Evolutionary conservation across 495 filamentous ascomycete genomes (phyloP).

Genomic region (Penicillium taxi): DNA sequence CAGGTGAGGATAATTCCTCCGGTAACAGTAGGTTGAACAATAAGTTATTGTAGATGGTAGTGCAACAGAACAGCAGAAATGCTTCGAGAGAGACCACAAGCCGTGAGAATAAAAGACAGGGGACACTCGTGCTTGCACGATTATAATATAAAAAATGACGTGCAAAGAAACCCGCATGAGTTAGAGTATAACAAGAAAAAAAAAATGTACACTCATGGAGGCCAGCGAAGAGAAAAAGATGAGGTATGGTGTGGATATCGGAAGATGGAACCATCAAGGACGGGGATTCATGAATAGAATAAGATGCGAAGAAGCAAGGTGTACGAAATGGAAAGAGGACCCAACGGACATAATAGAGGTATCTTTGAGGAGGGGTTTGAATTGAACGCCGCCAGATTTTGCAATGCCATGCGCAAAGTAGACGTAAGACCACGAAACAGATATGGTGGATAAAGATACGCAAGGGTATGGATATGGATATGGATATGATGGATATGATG

Average conservation of each 20-base stretch:
- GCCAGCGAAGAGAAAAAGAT: too few relatives aligned
- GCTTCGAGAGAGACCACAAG: slow-evolving; percentile 7
- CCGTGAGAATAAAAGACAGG: slow-evolving; percentile 11
- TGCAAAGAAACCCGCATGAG: slow-evolving; percentile 1
- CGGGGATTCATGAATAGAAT: slow-evolving; percentile 8
- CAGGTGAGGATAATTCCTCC: slow-evolving; percentile 9
- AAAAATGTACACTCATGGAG: slow-evolving; percentile 28
- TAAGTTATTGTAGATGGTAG: slow-evolving; percentile 11
- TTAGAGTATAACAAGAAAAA: background rate
- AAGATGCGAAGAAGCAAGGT: slow-evolving; percentile 5
- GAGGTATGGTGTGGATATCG: slow-evolving; percentile 23
- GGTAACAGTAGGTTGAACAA: slow-evolving; percentile 11
- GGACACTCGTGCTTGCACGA: slow-evolving; percentile 18
- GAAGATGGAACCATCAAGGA: slow-evolving; percentile 7
- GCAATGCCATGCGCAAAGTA: slow-evolving; percentile 38
- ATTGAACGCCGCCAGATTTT: slow-evolving; percentile 37
- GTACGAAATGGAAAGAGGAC: slow-evolving; percentile 12
- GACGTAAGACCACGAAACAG: slow-evolving; percentile 27
- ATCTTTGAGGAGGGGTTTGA: slow-evolving; percentile 32
- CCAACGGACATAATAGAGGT: slow-evolving; percentile 33
- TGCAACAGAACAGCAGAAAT: slow-evolving; percentile 3
- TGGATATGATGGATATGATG: slow-evolving; percentile 30
- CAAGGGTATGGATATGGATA: slow-evolving; percentile 16
- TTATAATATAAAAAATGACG: slow-evolving; percentile 10
- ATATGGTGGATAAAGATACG: too few relatives aligned